A percentile compares a stretch with the other conserved stretches of the same genome.
phyloP scores from a whole-genome alignment of 2,329 filamentous ascomycete genomes.

The Arthrobotrys megalospora region DNA sequence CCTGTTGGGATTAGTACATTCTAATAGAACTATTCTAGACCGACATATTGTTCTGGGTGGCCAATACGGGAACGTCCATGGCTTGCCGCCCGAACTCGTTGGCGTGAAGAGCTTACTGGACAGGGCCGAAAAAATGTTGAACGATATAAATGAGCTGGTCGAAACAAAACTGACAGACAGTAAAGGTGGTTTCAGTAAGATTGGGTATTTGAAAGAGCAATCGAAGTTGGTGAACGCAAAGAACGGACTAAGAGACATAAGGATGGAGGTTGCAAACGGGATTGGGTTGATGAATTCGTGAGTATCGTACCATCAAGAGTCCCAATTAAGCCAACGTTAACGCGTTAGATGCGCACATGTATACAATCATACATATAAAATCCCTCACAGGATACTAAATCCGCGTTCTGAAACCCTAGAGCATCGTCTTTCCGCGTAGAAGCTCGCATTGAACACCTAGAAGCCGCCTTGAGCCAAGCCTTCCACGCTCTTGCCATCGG shows the following conservation, averaged over 20 bases:
- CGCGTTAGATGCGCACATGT: no score
- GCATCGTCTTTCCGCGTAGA: no score
- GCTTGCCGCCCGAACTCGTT: constrained; percentile 15
- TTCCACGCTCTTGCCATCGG: no score
- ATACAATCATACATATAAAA: no score
- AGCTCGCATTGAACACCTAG: no score
- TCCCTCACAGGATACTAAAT: no score
- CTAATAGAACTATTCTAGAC: neutral
- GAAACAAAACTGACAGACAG: neutral
- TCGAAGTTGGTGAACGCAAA: constrained; percentile 1
- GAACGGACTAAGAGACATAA: neutral
- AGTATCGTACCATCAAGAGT: neutral
- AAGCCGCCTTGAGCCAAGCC: no score
- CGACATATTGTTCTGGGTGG: constrained; percentile 5
- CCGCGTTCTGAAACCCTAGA: no score
- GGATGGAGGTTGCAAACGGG: constrained; percentile 13
- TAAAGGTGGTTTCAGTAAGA: constrained; percentile 4
- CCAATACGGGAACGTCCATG: constrained; percentile 6
- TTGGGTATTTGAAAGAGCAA: constrained; percentile 14
- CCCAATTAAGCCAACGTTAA: no score
- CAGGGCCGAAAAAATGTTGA: neutral
- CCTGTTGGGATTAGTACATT: neutral
- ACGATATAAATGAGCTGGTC: neutral
- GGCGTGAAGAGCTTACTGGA: constrained; percentile 14
- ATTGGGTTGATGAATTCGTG: constrained; percentile 32